Evolutionary conservation across 495 filamentous ascomycete species (phyloP).

Genomic region (Cudoniella acicularis): DNA sequence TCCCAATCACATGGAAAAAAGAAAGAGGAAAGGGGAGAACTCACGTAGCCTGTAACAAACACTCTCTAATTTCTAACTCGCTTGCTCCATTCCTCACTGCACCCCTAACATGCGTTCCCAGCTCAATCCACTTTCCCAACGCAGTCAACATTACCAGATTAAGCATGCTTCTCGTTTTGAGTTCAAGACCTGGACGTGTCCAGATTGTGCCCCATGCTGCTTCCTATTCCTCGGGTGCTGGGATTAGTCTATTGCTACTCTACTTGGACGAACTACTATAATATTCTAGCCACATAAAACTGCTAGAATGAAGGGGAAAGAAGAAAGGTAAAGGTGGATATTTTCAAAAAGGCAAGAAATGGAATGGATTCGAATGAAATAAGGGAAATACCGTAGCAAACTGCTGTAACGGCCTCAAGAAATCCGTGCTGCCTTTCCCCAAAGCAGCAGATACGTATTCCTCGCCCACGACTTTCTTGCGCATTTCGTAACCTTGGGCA

Average conservation of each 20-base stretch:
- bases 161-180: slow-evolving; percentile 43
- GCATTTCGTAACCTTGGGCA: slow-evolving; percentile 16
- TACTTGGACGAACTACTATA: too few relatives aligned
- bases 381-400: slow-evolving; percentile 22
- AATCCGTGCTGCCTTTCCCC: slow-evolving; percentile 17
- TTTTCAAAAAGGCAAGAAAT: too few relatives aligned
- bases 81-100: slow-evolving; percentile 44
- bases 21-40: neutral
- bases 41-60: slow-evolving; percentile 42
- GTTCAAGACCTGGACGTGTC: slow-evolving; percentile 44
- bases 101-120: slow-evolving; percentile 46
- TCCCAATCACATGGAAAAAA: neutral
- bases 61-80: slow-evolving; percentile 50
- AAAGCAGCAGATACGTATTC: slow-evolving; percentile 22
- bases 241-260: neutral
- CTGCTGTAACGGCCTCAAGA: slow-evolving; percentile 25
- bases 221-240: slow-evolving; percentile 30
- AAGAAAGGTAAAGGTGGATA: neutral
- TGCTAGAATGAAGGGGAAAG: neutral
- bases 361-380: too few relatives aligned
- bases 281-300: neutral
- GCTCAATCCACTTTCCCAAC: slow-evolving; percentile 39
- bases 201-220: slow-evolving; percentile 46
- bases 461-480: slow-evolving; percentile 23
- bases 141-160: slow-evolving; percentile 51